Evolutionary conservation across 495 filamentous ascomycete species (phyloP), one percentile per base, ranked within the genome.

Genomic region (Xylaria venustula): DNA sequence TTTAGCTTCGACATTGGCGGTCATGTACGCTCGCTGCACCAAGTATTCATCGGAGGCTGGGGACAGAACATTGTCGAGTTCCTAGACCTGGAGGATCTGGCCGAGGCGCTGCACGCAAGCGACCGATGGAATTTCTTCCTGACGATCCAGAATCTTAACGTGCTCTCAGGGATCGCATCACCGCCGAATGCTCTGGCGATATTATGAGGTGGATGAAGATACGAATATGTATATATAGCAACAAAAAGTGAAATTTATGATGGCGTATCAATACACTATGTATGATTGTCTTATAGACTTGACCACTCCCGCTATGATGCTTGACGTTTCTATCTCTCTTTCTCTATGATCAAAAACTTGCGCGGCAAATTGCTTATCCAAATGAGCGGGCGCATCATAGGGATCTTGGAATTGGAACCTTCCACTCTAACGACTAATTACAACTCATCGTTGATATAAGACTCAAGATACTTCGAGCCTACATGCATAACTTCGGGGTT

Each of bases 61-160:
- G 86, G 79, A 0, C 67, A 77, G 58, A 74, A 71, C 3, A 75
- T 84, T 28, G 82, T 79, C 2, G 82, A 83, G 61, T 66, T 83
- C 5, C 81, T 77, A 73, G 71, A 83, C 67, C 61, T 83, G 20
- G 74, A 83, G 47, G 62, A 40, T 3, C 45, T 83, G 26, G 69
- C 71, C 0, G 68, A 73, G 19, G 57, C 67, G 26, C 82, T 81
- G 53, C 49, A 60, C 49, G 69, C 69, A 57, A 81, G 70, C 55
- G 75, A 77, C 30, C 75, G 75, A 66, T 88, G 83, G 83, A 77
- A 72, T 7, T 86, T 88, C 60, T 87, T 88, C 58, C 69, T 88
- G 51, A 84, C 81, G 1, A 83, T 80, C 73, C 72, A 80, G 32
- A 79, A 79, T 44, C 74, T 79, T 54, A 84, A 84, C 65, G 81